A percentile compares a stretch with the other conserved stretches of the same genome.
Evolutionary conservation across 2,329 filamentous ascomycete genomes (phyloP).

Genomic region (Colletotrichum sp.): DNA sequence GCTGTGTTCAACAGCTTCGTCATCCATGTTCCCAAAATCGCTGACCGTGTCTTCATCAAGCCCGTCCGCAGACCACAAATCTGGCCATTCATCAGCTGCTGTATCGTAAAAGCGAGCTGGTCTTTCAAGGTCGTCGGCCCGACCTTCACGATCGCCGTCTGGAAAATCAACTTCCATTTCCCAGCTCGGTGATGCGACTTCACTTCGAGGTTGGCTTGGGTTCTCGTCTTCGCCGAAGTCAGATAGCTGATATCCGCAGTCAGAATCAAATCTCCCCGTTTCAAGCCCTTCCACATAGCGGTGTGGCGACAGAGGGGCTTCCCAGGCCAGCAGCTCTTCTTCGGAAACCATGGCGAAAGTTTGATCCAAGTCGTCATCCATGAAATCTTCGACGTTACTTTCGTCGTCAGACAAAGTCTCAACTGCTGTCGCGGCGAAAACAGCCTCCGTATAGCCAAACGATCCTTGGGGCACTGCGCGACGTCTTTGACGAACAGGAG

Average conservation of each 20-base stretch:
- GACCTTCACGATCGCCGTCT: neutral
- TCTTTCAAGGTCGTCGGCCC: neutral
- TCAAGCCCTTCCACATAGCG: neutral
- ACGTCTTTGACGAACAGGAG: neutral
- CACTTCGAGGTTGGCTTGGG: neutral
- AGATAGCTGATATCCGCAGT: neutral
- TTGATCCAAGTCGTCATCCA: conserved; percentile 10
- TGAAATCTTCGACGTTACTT: neutral
- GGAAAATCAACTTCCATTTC: neutral
- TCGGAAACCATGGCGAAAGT: neutral
- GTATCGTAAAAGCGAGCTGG: neutral
- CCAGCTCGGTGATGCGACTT: neutral
- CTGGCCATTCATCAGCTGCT: neutral
- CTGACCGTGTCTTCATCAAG: neutral
- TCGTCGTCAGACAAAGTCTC: neutral
- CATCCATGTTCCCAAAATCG: neutral
- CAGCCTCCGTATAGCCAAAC: neutral
- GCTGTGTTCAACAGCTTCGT: neutral
- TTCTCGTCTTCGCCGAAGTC: neutral
- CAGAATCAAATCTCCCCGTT: neutral
- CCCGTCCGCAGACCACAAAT: neutral
- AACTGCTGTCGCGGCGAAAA: neutral
- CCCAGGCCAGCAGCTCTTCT: neutral
- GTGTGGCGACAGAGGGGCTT: neutral
- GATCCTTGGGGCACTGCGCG: neutral